These are phyloP conservation scores for Fusarium subtropicale DNA, from an alignment of 2,329 filamentous ascomycete species.

Conservation along the genomic window DNA sequence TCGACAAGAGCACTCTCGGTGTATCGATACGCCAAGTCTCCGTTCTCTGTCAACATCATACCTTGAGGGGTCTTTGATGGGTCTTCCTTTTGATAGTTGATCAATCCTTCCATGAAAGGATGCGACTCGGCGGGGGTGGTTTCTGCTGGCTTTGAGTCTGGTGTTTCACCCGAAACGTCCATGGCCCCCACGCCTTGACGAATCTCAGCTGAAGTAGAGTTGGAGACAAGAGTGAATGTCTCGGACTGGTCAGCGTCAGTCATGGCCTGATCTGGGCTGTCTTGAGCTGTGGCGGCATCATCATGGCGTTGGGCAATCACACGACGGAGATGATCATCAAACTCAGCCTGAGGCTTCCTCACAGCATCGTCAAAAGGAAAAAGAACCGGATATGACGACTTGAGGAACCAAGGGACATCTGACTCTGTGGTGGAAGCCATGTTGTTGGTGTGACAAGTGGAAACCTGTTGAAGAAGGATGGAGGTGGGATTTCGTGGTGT, in stretches of 20 bases:
- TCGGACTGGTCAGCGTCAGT: conserved; percentile 38
- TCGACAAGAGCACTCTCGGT: conserved; percentile 62
- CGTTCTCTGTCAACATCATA: conserved; percentile 65
- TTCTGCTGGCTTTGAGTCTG: conserved; percentile 5
- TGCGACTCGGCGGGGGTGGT: conserved; percentile 16
- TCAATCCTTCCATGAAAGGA: conserved; percentile 53
- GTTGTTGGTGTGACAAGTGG: conserved; percentile 4
- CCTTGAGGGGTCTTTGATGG: conserved; percentile 49
- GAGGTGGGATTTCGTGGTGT: background rate
- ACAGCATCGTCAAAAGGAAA: conserved; percentile 55
- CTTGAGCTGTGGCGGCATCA: conserved; percentile 1
- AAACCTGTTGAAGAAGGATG: background rate
- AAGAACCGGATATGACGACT: conserved; percentile 53
- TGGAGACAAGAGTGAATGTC: conserved; percentile 45
- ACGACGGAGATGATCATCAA: conserved; percentile 49
- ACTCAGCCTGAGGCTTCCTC: conserved; percentile 49
- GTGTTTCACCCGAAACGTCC: conserved; percentile 16
- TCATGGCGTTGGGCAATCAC: conserved; percentile 42
- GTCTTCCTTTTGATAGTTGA: conserved; percentile 35
- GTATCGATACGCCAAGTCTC: conserved; percentile 60
- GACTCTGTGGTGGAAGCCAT: conserved; percentile 41
- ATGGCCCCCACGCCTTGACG: conserved; percentile 28
- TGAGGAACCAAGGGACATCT: conserved; percentile 54
- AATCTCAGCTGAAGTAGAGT: conserved; percentile 45
- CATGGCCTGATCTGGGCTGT: conserved; percentile 20